These are phyloP conservation scores for Magnusiomyces tetraspermus DNA, from an alignment of 1,139 yeast species.

Conservation along the genomic window DNA sequence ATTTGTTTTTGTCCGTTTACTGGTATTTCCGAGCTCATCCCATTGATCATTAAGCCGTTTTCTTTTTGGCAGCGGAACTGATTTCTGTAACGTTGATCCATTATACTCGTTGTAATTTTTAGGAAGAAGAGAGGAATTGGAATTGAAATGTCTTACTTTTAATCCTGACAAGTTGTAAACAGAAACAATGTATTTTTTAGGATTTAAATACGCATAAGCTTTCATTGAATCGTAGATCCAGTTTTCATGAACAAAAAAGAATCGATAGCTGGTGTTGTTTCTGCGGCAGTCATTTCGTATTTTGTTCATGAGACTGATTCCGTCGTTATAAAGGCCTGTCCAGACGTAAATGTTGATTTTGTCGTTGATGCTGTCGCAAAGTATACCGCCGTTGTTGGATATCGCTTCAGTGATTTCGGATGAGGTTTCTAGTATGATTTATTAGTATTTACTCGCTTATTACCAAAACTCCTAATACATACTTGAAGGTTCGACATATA, in stretches of 20 bases:
- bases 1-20: too few species aligned
- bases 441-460: conserved; percentile 37
- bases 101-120: conserved; percentile 10
- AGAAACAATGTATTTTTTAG: conserved; percentile 34
- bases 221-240: conserved; percentile 61
- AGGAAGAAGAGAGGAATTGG: conserved; percentile 6
- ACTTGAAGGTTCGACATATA: conserved; percentile 2
- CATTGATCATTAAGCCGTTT: conserved; percentile 19
- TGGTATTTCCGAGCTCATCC: too few species aligned
- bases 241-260: conserved; percentile 63
- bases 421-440: too few species aligned
- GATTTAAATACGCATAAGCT: conserved; percentile 53
- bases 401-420: too few species aligned
- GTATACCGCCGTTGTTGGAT: too few species aligned
- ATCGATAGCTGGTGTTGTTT: too few species aligned
- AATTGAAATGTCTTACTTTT: conserved; percentile 42
- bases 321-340: conserved; percentile 54
- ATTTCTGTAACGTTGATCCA: conserved; percentile 12
- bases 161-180: conserved; percentile 35
- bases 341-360: conserved; percentile 47
- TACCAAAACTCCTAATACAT: conserved; percentile 26
- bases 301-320: conserved; percentile 44
- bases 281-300: too few species aligned
- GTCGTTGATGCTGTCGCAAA: too few species aligned
- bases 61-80: conserved; percentile 14